Conservation (phyloP, 345 rosid species). For the Isatis tinctoria region DNA sequence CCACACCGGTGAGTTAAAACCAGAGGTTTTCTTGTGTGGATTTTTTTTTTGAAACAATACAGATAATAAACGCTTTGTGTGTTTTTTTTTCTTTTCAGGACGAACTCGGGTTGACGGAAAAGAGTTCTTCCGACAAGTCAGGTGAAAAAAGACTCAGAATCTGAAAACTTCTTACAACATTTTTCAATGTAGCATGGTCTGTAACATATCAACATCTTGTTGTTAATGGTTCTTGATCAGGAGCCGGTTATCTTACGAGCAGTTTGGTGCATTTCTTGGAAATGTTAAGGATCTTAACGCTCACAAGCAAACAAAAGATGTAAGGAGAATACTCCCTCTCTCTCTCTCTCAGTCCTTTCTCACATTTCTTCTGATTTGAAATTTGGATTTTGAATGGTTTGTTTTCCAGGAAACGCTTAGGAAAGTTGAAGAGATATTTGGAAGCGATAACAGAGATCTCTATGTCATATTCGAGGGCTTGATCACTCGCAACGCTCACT, state of each 20-base stretch:
- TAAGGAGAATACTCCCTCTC: slow-evolving; percentile 18
- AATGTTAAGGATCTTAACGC: slow-evolving; percentile 94
- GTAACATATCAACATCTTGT: not conserved
- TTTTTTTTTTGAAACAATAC: not conserved
- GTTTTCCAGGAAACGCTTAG: slow-evolving; percentile 66
- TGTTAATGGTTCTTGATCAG: slow-evolving; percentile 13
- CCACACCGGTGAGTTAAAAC: slow-evolving; percentile 41
- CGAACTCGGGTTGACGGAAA: slow-evolving; percentile 87
- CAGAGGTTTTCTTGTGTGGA: not conserved
- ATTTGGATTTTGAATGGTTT: not conserved
- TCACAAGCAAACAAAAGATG: slow-evolving; percentile 88
- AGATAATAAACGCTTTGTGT: not conserved
- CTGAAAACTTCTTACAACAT: not conserved
- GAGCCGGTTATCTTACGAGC: slow-evolving; percentile 70
- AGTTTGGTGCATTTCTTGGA: slow-evolving; percentile 84
- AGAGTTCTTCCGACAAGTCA: slow-evolving; percentile 96
- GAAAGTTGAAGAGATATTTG: slow-evolving; percentile 86
- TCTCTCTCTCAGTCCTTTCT: not conserved
- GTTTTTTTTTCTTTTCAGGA: slow-evolving; percentile 36
- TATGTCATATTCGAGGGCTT: slow-evolving; percentile 71
- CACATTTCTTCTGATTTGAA: not conserved
- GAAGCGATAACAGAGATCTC: slow-evolving; percentile 78
- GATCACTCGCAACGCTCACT: slow-evolving; percentile 68
- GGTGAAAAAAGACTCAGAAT: slow-evolving; percentile 37
- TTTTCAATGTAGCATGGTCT: not conserved